These are phyloP conservation scores for Trypanosoma platydactyli DNA, from an alignment of 208 protist genomes.

Conservation along the genomic window DNA sequence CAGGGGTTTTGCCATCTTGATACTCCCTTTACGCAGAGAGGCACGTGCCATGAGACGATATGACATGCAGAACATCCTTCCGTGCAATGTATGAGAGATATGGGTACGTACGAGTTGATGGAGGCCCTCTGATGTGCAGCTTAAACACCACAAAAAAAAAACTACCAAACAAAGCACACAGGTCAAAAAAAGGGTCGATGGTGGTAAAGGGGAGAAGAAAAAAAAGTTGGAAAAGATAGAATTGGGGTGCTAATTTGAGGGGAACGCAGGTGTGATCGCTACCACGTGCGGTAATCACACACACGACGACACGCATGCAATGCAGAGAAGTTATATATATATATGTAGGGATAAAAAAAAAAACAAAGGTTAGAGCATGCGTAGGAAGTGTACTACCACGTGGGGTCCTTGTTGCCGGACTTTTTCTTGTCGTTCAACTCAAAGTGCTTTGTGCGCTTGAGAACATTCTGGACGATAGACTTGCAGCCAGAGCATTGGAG, in stretches of 20 bases:
- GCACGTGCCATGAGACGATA: slow-evolving; percentile 23
- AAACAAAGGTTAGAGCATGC: slow-evolving; percentile 9
- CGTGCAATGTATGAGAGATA: not conserved
- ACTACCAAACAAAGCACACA: slow-evolving; percentile 6
- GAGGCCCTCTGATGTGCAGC: not conserved
- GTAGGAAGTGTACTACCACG: slow-evolving; percentile 56
- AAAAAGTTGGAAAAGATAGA: not conserved
- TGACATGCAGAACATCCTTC: slow-evolving; percentile 19
- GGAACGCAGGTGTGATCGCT: too few species aligned
- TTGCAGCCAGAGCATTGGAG: slow-evolving; percentile 98
- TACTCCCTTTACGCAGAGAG: slow-evolving; percentile 1
- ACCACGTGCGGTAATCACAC: too few species aligned
- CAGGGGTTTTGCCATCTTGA: slow-evolving; percentile 6
- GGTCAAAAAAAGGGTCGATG: not conserved
- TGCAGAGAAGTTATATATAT: too few species aligned
- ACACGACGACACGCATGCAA: too few species aligned
- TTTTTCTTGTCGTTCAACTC: slow-evolving; percentile 97
- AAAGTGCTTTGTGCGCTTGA: slow-evolving; percentile 99
- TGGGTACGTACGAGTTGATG: not conserved
- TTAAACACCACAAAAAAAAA: slow-evolving; percentile 9
- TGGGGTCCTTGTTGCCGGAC: slow-evolving; percentile 90
- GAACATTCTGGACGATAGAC: slow-evolving; percentile 90
- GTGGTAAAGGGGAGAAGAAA: not conserved
- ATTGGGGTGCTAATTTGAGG: too few species aligned
- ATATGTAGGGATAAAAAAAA: slow-evolving; percentile 17